Percentiles rank a stretch among this genome's conserved stretches.
Conservation (phyloP, 2,329 filamentous ascomycete genomes). For the Sordariomycetes sp. region DNA sequence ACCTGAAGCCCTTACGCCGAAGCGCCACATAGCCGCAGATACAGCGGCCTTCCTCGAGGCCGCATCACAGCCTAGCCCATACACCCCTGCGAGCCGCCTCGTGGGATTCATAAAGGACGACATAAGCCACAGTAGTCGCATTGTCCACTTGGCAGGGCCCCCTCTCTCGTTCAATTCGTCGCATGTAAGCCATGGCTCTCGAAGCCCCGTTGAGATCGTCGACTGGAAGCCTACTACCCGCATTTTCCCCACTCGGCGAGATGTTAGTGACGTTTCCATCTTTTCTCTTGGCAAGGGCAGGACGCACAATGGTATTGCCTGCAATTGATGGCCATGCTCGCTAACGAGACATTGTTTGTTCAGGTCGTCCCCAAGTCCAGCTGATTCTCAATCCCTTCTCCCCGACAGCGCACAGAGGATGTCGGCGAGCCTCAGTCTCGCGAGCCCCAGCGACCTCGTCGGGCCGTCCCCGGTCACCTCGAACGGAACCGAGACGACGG, state of each 20-base stretch:
- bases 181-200: constrained; percentile 35
- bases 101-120: not conserved
- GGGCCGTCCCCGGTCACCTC: constrained; percentile 78
- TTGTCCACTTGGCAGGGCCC: constrained; percentile 7
- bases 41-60: not conserved
- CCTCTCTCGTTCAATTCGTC: not conserved
- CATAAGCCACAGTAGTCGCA: not conserved
- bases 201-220: constrained; percentile 51
- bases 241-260: constrained; percentile 24
- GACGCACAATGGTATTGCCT: not conserved
- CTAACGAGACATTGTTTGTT: constrained; percentile 6
- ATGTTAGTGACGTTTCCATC: constrained; percentile 5
- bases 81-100: not conserved
- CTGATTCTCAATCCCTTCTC: constrained; percentile 32
- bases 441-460: constrained; percentile 56
- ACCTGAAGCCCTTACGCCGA: not conserved
- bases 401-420: constrained; percentile 35
- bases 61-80: not conserved
- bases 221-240: constrained; percentile 40
- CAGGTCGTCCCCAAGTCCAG: constrained; percentile 25
- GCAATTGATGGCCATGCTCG: not conserved
- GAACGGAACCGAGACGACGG: constrained; percentile 69
- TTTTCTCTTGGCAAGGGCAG: not conserved
- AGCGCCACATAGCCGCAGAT: not conserved
- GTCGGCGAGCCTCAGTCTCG: constrained; percentile 38